phyloP scores from a whole-genome alignment of 2,329 filamentous ascomycete genomes.

The Cladosporium sp. region DNA sequence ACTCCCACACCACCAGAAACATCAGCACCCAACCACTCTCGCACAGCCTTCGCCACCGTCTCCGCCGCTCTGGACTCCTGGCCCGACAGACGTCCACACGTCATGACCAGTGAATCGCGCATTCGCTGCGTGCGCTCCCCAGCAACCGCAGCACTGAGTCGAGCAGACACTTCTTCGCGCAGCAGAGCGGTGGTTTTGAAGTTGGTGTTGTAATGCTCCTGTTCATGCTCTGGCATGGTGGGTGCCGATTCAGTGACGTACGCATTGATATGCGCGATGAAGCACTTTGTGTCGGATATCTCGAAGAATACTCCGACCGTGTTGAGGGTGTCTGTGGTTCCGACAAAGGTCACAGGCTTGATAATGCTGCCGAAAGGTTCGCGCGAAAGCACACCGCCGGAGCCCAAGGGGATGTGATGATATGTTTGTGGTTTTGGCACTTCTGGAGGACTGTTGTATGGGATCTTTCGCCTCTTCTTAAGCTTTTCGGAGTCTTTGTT shows the following conservation, averaged over 20 bases:
- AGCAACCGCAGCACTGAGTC: neutral
- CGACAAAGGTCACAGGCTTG: neutral
- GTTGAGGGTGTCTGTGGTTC: slow-evolving; percentile 2
- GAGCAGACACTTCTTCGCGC: neutral
- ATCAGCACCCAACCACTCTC: slow-evolving; percentile 75
- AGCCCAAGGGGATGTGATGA: slow-evolving; percentile 3
- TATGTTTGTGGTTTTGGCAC: neutral
- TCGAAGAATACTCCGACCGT: slow-evolving; percentile 13
- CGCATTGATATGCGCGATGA: slow-evolving; percentile 12
- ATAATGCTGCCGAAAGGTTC: neutral
- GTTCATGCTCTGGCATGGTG: neutral
- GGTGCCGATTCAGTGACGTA: neutral
- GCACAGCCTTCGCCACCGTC: slow-evolving; percentile 32
- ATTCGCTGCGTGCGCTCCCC: neutral
- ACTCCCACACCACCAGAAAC: slow-evolving; percentile 71
- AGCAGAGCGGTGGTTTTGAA: neutral
- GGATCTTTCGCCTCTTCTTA: too few species aligned
- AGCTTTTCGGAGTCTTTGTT: neutral
- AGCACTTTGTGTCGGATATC: slow-evolving; percentile 6
- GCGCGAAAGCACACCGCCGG: neutral
- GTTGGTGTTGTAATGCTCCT: neutral
- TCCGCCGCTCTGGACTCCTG: slow-evolving; percentile 50
- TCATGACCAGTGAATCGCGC: neutral
- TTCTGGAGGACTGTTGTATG: too few species aligned
- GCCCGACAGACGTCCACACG: slow-evolving; percentile 16